Evolutionary conservation across 2,329 filamentous ascomycete species (phyloP), one percentile per base, ranked within the genome.

Genomic region (Diaporthe sp.): DNA sequence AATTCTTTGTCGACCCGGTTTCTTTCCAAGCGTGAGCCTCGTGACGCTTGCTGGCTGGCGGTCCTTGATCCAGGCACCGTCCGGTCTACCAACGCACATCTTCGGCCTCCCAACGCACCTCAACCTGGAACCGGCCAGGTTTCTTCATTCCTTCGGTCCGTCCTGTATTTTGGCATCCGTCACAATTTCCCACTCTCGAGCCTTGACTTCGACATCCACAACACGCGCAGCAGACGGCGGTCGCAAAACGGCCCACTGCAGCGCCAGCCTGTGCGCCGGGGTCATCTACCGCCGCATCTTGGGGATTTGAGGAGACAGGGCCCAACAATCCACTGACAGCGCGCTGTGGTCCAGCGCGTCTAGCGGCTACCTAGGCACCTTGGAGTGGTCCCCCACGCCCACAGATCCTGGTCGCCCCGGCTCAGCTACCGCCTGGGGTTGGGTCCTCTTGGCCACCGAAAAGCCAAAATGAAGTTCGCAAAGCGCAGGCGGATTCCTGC

Each of bases 381-480:
- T 34, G 28, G 65, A 53, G 31, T 37, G 46, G 46, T 69, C 34
- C 59, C 58, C 58, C 71, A 62, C 71, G 53, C 71, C 71, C 70
- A 57, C 75, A 42, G 39, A 77, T 73, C 76, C 72, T 76, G 62
- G 65, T 42, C 74, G 49, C 55, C 55, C 70, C 57, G 59, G 62
- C 57, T 19, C 65, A 53, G 65, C 51, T 68, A 65, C 72, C 74
- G 74, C 72, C 68, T 73, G 65, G 61, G 44, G 57, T 58, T 61
- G 53, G 75, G 73, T 39, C 46, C 70, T 42, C 46, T 46, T n/a
- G 72, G 72, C 72, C 78, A 79, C 79, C 79, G 61, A 80, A 81
- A 81, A 79, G 73, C 78, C 79, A 80, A 81, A 81, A 79, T 79
- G 80, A 79, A 76, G 77, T 78, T 78, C 77, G 78, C 79, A 65